These are phyloP conservation scores for Suillus cothurnatus DNA, from an alignment of 768 basidiomycete genomes.

Conservation along the genomic window DNA sequence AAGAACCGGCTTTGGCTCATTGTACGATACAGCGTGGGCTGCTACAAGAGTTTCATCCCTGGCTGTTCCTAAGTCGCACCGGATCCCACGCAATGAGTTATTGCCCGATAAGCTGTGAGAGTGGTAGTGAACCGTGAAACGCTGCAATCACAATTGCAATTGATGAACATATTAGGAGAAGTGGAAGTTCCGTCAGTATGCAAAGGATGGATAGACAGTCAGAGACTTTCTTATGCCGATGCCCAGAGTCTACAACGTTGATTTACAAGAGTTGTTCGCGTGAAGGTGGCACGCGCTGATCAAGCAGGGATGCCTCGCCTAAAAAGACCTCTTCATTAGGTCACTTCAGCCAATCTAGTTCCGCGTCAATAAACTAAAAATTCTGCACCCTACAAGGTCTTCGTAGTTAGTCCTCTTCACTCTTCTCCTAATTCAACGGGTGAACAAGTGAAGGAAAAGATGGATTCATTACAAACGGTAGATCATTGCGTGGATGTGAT, in stretches of 20 bases:
- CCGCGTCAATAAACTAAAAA: conserved; percentile 8
- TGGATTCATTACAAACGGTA: conserved; percentile 57
- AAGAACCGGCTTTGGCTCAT: not conserved
- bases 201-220: not conserved
- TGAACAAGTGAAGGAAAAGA: conserved; percentile 10
- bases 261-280: not conserved
- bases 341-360: conserved; percentile 14
- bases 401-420: not conserved
- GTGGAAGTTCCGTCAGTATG: not conserved
- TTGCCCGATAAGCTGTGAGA: not conserved
- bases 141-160: not conserved
- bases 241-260: not conserved
- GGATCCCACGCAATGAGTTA: not conserved
- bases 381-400: conserved; percentile 1
- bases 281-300: not conserved
- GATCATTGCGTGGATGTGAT: conserved; percentile 18
- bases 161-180: not conserved
- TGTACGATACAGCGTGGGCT: no score
- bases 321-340: conserved; percentile 19
- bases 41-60: not conserved
- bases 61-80: not conserved
- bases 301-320: conserved; percentile 11
- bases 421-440: conserved; percentile 5
- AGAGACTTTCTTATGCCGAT: no score
- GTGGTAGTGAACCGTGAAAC: not conserved